Conservation (phyloP, 2,329 filamentous ascomycete genomes). For the Rutstroemia sp. region DNA sequence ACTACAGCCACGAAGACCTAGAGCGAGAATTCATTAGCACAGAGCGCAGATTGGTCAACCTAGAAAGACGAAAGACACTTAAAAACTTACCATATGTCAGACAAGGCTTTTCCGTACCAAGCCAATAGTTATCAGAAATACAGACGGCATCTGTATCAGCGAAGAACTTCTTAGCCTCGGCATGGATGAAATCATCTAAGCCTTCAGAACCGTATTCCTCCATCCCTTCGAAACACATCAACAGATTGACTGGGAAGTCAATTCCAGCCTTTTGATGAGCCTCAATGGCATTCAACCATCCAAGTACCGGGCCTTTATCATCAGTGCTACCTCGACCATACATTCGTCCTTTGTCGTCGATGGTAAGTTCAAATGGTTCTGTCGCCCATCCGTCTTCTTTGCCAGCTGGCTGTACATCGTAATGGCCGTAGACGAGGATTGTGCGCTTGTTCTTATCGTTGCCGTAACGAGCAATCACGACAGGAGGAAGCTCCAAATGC, state of each 20-base stretch:
- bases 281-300: constrained; percentile 97
- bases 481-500: constrained; percentile 83
- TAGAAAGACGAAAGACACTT: neutral
- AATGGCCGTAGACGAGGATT: constrained; percentile 95
- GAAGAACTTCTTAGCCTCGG: constrained; percentile 90
- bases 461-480: constrained; percentile 87
- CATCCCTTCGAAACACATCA: constrained; percentile 99
- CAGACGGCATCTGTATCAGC: constrained; percentile 93
- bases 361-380: constrained; percentile 80
- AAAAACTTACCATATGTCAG: constrained; percentile 64
- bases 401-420: constrained; percentile 93
- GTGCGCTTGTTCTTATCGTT: constrained; percentile 89
- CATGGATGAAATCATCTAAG: constrained; percentile 86
- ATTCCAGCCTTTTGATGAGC: constrained; percentile 92
- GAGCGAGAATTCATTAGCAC: neutral
- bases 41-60: neutral
- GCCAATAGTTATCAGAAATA: constrained; percentile 99
- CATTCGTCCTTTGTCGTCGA: constrained; percentile 92
- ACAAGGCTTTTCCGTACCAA: constrained; percentile 97
- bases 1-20: constrained; percentile 82
- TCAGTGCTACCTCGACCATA: constrained; percentile 92
- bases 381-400: constrained; percentile 94
- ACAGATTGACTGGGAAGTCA: constrained; percentile 92
- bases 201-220: constrained; percentile 98
- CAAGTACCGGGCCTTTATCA: constrained; percentile 94